phyloP scores from a whole-genome alignment of 2,329 filamentous ascomycete species.

The Thielaviopsis populi region DNA sequence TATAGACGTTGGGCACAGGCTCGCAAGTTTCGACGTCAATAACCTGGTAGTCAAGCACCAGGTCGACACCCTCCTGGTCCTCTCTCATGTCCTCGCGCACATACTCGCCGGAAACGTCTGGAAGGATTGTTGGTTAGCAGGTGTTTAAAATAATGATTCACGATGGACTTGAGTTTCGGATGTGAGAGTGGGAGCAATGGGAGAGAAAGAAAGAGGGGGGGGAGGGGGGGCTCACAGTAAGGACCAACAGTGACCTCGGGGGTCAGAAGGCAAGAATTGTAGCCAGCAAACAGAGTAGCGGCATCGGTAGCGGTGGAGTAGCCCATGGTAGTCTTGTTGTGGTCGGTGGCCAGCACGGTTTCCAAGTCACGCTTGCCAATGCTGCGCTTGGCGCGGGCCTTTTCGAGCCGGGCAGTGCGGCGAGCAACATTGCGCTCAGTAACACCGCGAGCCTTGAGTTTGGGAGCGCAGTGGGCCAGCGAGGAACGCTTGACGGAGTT shows the following conservation, averaged over 20 bases:
- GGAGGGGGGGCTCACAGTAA: conserved; percentile 23
- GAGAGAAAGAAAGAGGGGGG: not conserved
- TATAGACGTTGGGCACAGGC: conserved; percentile 26
- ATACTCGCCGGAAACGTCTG: conserved; percentile 25
- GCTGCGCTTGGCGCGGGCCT: conserved; percentile 28
- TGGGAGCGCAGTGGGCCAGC: conserved; percentile 32
- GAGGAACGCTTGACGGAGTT: conserved; percentile 27
- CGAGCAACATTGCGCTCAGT: conserved; percentile 31
- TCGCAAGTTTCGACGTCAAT: conserved; percentile 30
- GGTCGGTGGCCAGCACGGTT: conserved; percentile 23
- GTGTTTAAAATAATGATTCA: not conserved
- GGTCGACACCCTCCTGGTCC: conserved; percentile 26
- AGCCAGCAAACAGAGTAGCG: conserved; percentile 24
- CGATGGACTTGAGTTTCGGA: no score
- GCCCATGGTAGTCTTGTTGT: conserved; percentile 24
- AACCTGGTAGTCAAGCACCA: conserved; percentile 31
- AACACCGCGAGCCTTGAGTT: conserved; percentile 34
- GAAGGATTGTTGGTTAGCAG: not conserved
- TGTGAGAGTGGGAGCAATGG: not conserved
- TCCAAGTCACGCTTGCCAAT: conserved; percentile 21
- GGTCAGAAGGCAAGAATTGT: conserved; percentile 33
- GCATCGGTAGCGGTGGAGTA: conserved; percentile 23
- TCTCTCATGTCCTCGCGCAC: conserved; percentile 30
- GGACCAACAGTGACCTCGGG: conserved; percentile 38
- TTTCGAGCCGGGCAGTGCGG: conserved; percentile 28